Conservation (phyloP, 2,329 filamentous ascomycete genomes). For the Ophiostoma sp. region DNA sequence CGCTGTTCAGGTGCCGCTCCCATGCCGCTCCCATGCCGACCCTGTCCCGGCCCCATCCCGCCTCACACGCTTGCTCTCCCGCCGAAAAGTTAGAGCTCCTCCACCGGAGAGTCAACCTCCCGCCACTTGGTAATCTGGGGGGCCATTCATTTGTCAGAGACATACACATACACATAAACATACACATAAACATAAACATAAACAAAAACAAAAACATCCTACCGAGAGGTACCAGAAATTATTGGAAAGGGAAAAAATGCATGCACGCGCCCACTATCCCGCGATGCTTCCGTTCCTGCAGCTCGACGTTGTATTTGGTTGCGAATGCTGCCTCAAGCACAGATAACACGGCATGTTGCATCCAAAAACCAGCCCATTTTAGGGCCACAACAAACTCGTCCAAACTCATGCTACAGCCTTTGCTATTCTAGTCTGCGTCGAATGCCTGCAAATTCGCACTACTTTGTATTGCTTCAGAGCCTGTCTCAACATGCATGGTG, state of each 20-base stretch:
- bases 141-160: not conserved
- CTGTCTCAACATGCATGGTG: conserved; percentile 1
- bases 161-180: too few species aligned
- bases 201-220: not conserved
- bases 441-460: not conserved
- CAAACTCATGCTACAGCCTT: not conserved
- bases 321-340: not conserved
- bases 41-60: not conserved
- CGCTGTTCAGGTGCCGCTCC: not conserved
- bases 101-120: not conserved
- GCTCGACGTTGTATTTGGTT: conserved; percentile 4
- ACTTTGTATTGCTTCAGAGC: not conserved
- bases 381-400: conserved; percentile 1
- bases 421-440: not conserved
- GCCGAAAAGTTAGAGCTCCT: not conserved
- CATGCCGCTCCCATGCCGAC: not conserved
- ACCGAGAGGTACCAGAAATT: not conserved
- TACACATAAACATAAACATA: too few species aligned
- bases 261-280: not conserved
- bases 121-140: not conserved
- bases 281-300: not conserved
- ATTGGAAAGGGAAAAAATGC: not conserved
- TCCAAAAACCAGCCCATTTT: not conserved
- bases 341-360: not conserved
- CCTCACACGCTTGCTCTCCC: not conserved